Percentiles rank a stretch among this genome's conserved stretches.
These are phyloP conservation scores for Raddia distichophylla DNA, from an alignment of 176 grass and related monocot genomes.

Conservation along the genomic window DNA sequence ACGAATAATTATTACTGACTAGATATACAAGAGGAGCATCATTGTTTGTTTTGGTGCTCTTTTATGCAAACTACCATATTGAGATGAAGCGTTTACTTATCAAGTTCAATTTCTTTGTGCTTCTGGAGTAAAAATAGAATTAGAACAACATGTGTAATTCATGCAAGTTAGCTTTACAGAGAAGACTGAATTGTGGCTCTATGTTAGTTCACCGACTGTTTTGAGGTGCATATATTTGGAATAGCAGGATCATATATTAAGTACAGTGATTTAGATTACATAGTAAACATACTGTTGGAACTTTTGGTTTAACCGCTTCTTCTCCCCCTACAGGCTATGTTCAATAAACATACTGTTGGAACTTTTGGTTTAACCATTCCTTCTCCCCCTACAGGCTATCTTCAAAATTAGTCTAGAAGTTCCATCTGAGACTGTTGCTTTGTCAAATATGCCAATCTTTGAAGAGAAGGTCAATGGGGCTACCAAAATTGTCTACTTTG, in stretches of 20 bases:
- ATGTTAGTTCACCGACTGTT: background rate
- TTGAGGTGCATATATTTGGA: constrained; percentile 13
- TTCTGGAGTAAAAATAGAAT: background rate
- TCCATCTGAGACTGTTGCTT: constrained; percentile 68
- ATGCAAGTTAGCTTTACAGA: constrained; percentile 7
- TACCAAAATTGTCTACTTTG: constrained; percentile 70
- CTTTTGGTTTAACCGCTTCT: constrained; percentile 11
- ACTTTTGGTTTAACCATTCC: constrained; percentile 3
- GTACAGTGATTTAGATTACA: background rate
- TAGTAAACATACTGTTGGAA: background rate
- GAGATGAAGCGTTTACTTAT: constrained; percentile 11
- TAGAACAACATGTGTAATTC: constrained; percentile 5
- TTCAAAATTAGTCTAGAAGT: constrained; percentile 95
- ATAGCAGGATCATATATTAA: constrained; percentile 25
- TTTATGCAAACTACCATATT: background rate
- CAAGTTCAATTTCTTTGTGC: background rate
- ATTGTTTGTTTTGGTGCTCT: constrained; percentile 1
- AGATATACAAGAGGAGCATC: background rate
- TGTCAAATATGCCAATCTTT: constrained; percentile 94
- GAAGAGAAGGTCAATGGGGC: constrained; percentile 81
- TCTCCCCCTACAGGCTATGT: constrained; percentile 63
- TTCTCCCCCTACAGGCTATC: constrained; percentile 58
- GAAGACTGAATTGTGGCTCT: background rate
- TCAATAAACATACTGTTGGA: constrained; percentile 43
- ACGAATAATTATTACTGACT: background rate